phyloP scores from a whole-genome alignment of 225 moss, liverwort and hornwort genomes.

The Straminergon stramineum region DNA sequence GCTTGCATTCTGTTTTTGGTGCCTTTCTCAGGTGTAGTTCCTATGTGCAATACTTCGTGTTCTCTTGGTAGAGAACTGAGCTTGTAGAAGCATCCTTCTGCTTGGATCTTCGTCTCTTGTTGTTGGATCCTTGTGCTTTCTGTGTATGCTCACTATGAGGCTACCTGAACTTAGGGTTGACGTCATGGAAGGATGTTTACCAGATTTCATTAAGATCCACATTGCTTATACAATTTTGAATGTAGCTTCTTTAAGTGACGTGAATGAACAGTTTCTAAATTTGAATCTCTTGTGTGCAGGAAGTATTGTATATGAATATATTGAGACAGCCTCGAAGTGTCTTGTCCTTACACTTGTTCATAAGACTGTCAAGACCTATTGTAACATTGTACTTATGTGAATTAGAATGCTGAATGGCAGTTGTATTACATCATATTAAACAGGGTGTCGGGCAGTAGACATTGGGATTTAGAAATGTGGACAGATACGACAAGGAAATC shows the following conservation, averaged over 20 bases:
- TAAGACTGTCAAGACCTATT: background rate
- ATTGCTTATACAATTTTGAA: background rate
- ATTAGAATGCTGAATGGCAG: background rate
- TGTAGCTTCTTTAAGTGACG: background rate
- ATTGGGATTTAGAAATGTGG: constrained; percentile 56
- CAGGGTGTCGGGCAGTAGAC: background rate
- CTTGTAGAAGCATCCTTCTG: background rate
- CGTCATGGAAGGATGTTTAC: background rate
- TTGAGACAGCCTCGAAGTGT: background rate
- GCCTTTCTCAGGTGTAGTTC: background rate
- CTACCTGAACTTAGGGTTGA: constrained; percentile 12
- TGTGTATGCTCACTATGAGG: background rate
- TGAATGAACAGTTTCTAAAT: background rate
- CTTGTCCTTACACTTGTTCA: background rate
- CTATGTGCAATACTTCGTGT: background rate
- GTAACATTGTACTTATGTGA: background rate
- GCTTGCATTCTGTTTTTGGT: background rate
- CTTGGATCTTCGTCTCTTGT: background rate
- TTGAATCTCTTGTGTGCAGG: constrained; percentile 2
- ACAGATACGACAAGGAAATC: constrained; percentile 60
- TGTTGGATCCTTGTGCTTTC: background rate
- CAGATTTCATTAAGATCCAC: background rate
- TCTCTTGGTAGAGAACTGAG: background rate
- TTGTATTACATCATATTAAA: background rate
- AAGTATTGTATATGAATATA: background rate